A percentile compares a stretch with the other conserved stretches of the same genome.
These are phyloP conservation scores for Hypoxylon rubiginosum DNA, from an alignment of 2,329 filamentous ascomycete genomes.

Conservation along the genomic window DNA sequence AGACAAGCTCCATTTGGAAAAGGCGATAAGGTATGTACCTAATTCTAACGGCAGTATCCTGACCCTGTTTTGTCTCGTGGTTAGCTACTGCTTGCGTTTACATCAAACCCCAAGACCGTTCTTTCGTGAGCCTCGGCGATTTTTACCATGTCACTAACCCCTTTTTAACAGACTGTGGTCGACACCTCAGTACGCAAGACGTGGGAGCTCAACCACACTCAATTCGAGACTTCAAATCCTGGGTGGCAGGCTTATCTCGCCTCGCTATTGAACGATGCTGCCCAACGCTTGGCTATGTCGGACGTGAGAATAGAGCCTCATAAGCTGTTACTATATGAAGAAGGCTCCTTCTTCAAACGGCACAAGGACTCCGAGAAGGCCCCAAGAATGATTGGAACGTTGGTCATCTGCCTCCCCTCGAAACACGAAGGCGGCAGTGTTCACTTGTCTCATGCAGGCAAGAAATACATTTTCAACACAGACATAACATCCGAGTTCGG, in stretches of 20 bases:
- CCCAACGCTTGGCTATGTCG: slow-evolving; percentile 49
- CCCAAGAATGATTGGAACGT: slow-evolving; percentile 61
- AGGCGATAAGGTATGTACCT: slow-evolving; percentile 46
- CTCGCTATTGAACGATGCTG: slow-evolving; percentile 44
- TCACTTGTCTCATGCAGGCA: slow-evolving; percentile 52
- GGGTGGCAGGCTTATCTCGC: slow-evolving; percentile 52
- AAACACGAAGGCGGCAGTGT: slow-evolving; percentile 60
- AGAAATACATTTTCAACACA: slow-evolving; percentile 52
- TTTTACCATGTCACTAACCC: slow-evolving; percentile 3
- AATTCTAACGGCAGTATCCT: not conserved
- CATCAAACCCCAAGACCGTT: no score
- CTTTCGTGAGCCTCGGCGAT: no score
- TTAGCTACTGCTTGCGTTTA: no score
- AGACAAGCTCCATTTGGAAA: slow-evolving; percentile 55
- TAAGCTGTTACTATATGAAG: slow-evolving; percentile 62
- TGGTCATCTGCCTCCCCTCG: slow-evolving; percentile 62
- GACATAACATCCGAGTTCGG: slow-evolving; percentile 49
- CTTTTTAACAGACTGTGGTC: slow-evolving; percentile 50
- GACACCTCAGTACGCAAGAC: slow-evolving; percentile 56
- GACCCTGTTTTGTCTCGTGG: no score
- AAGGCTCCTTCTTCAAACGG: slow-evolving; percentile 61
- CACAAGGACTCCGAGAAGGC: slow-evolving; percentile 62
- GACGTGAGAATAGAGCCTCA: slow-evolving; percentile 52
- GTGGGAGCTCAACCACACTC: slow-evolving; percentile 54
- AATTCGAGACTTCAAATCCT: slow-evolving; percentile 56